Conservation (phyloP, 2,329 filamentous ascomycete genomes). For the Aurifilum marmelostoma region DNA sequence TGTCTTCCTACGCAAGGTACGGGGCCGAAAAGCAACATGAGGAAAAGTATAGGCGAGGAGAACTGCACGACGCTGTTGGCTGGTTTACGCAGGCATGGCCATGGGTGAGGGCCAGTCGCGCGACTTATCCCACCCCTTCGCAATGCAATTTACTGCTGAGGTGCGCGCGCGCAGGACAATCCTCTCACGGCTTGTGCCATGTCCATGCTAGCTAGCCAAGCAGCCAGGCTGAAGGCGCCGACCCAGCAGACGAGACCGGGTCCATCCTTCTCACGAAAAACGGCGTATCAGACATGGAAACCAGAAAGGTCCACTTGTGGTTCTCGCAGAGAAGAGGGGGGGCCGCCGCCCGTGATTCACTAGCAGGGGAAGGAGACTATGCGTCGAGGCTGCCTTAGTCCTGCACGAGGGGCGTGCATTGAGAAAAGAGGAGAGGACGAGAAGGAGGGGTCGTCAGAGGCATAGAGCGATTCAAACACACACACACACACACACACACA, state of each 20-base stretch:
- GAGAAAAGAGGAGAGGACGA: not conserved
- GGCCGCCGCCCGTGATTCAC: not conserved
- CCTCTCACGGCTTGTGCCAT: conserved; percentile 7
- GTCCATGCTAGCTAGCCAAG: conserved; percentile 14
- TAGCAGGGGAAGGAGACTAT: conserved; percentile 18
- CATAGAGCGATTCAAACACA: not conserved
- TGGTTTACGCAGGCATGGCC: conserved; percentile 25
- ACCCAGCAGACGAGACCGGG: not conserved
- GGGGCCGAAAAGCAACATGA: conserved; percentile 22
- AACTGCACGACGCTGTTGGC: conserved; percentile 22
- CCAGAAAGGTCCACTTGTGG: not conserved
- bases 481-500: too few species aligned
- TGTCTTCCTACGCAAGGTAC: conserved; percentile 12
- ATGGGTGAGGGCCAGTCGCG: conserved; percentile 19
- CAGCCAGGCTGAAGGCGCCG: conserved; percentile 30
- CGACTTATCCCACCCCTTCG: conserved; percentile 11
- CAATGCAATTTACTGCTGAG: conserved; percentile 10
- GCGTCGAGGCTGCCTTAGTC: conserved; percentile 11
- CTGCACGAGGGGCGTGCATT: conserved; percentile 10
- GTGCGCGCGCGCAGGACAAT: too few species aligned
- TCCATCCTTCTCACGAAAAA: conserved; percentile 10
- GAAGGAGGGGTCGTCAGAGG: not conserved
- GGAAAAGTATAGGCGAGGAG: conserved; percentile 6
- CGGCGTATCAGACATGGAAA: conserved; percentile 10
- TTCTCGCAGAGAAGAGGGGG: not conserved